Percentiles rank a stretch among this genome's conserved stretches.
Evolutionary conservation across 148 eudicot genomes (phyloP).

Genomic region (Salicornia ramosissima): DNA sequence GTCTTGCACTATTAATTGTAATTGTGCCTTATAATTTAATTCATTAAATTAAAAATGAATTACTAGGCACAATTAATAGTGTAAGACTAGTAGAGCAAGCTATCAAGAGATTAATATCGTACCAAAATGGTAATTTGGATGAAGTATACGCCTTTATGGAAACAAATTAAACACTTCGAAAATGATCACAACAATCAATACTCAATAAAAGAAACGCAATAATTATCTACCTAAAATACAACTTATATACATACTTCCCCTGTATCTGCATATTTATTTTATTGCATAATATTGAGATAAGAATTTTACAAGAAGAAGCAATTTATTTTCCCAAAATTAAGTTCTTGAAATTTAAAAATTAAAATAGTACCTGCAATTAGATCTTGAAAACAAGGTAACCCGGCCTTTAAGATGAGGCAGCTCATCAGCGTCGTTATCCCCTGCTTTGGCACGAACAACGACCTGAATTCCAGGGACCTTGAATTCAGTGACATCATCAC

Average conservation of each 20-base stretch:
- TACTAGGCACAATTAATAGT: too few relatives aligned
- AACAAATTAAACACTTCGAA: neutral
- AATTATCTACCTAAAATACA: too few relatives aligned
- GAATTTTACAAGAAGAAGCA: too few relatives aligned
- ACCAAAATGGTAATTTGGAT: neutral
- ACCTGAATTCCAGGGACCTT: slow-evolving; percentile 65
- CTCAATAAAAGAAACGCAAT: too few relatives aligned
- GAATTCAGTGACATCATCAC: slow-evolving; percentile 65
- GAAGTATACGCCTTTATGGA: neutral
- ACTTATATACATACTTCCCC: too few relatives aligned
- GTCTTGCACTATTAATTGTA: too few relatives aligned
- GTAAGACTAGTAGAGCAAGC: neutral
- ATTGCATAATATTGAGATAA: too few relatives aligned
- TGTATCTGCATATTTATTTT: too few relatives aligned
- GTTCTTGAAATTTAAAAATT: neutral
- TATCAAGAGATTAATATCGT: too few relatives aligned
- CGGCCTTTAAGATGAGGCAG: slow-evolving; percentile 48
- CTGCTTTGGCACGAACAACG: slow-evolving; percentile 36
- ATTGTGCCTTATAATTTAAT: too few relatives aligned
- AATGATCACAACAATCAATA: too few relatives aligned
- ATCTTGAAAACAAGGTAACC: slow-evolving; percentile 76
- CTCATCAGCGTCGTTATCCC: slow-evolving; percentile 2
- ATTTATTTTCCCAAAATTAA: neutral
- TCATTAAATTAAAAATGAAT: too few relatives aligned
- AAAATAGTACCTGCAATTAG: slow-evolving; percentile 55